Evolutionary conservation across 2,329 filamentous ascomycete species (phyloP).

Genomic region (Venturia pyrina): DNA sequence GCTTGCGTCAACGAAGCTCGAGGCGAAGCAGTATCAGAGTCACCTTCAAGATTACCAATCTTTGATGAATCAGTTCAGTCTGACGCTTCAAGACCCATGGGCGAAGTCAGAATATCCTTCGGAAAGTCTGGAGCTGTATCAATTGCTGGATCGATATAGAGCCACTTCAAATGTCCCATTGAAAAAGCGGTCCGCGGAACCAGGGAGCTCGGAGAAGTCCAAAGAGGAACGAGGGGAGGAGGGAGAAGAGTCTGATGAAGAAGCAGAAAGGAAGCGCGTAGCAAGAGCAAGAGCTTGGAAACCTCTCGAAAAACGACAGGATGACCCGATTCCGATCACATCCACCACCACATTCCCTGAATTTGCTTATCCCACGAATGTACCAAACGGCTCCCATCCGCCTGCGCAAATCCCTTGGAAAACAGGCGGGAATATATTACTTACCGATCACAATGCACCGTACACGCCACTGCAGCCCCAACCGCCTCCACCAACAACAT

Average conservation of each 20-base stretch:
- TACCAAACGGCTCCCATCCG: not conserved
- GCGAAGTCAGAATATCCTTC: conserved; percentile 23
- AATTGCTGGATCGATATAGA: conserved; percentile 23
- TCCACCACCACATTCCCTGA: not conserved
- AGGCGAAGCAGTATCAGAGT: conserved; percentile 22
- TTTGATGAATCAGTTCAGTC: conserved; percentile 30
- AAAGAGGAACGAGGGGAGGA: not conserved
- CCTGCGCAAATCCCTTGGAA: not conserved
- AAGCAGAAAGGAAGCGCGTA: not conserved
- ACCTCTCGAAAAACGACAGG: conserved; percentile 4
- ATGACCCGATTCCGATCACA: not conserved
- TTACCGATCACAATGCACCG: not conserved
- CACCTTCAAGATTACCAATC: conserved; percentile 35
- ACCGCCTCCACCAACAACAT: not conserved
- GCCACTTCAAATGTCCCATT: conserved; percentile 12
- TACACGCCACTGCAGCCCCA: not conserved
- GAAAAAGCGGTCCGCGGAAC: not conserved
- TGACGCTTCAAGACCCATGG: conserved; percentile 37
- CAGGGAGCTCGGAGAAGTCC: not conserved
- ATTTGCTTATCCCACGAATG: conserved; percentile 5
- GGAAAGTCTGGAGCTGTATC: conserved; percentile 27
- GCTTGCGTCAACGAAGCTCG: conserved; percentile 25
- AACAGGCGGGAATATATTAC: not conserved
- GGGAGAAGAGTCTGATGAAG: not conserved
- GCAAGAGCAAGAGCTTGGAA: not conserved